phyloP scores from a whole-genome alignment of 768 basidiomycete species.

The Rossbeevera mucosa region DNA sequence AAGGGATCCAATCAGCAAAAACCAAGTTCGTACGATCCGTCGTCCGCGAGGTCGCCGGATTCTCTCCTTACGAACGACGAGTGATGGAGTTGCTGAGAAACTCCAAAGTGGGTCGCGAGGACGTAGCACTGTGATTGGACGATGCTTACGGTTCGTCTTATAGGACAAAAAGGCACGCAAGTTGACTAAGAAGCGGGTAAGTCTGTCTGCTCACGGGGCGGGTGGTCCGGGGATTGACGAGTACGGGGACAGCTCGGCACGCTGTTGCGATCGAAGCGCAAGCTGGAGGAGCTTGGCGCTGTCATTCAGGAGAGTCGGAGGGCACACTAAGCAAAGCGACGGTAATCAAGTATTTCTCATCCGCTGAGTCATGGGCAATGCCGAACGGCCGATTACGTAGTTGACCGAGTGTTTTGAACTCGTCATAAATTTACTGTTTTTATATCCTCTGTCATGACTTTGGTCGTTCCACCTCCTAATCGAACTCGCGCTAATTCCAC shows the following conservation, averaged over 20 bases:
- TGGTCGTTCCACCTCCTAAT: slow-evolving; percentile 38
- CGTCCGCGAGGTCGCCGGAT: slow-evolving; percentile 95
- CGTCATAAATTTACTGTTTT: not conserved
- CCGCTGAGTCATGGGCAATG: slow-evolving; percentile 13
- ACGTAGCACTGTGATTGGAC: not conserved
- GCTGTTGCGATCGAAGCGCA: slow-evolving; percentile 96
- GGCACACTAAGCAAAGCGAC: slow-evolving; percentile 41
- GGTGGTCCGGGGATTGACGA: slow-evolving; percentile 3
- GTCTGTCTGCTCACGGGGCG: slow-evolving; percentile 39
- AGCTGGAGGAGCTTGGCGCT: slow-evolving; percentile 90
- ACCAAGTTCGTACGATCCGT: slow-evolving; percentile 92
- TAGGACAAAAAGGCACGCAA: slow-evolving; percentile 99
- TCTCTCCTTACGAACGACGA: slow-evolving; percentile 95
- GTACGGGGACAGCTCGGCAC: slow-evolving; percentile 72
- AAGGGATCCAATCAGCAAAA: slow-evolving; percentile 86
- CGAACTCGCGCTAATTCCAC: slow-evolving; percentile 59
- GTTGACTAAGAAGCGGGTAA: slow-evolving; percentile 97
- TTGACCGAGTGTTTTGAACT: slow-evolving; percentile 11
- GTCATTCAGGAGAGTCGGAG: slow-evolving; percentile 94
- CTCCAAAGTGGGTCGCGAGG: slow-evolving; percentile 67
- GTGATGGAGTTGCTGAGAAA: slow-evolving; percentile 98
- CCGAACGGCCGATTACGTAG: not conserved
- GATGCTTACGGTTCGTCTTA: not conserved
- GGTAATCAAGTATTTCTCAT: not conserved
- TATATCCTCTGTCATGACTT: slow-evolving; percentile 21